Base-by-base conservation (phyloP, 176 grass and related monocot genomes). In the Oryza meridionalis region DNA sequence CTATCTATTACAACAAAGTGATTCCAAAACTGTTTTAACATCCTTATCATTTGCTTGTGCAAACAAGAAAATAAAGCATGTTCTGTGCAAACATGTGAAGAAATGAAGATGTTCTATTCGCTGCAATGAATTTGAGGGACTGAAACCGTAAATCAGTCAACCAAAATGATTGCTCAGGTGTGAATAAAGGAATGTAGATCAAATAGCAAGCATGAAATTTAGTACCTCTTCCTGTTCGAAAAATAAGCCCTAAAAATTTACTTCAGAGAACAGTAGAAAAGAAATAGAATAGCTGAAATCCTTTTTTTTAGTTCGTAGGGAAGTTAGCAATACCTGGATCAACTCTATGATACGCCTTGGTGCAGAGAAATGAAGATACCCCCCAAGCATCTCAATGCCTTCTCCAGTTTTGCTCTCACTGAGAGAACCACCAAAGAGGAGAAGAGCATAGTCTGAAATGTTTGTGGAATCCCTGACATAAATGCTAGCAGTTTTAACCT, bases 391-490 rank as follows among this genome's bases (percentile, higher is more conserved):
- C 76, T 95, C 93, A 6, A 98, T 95, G 50, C 93, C 89, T 70
- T 98, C 96, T 67, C 96, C 89, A 65, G 84, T 93, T 84, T 86
- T 90, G 65, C 91, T 93, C 14, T 76, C 84, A 71, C 53, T 76
- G 27, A 95, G 38, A 31, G 82, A 84, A 72, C 96, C 96, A 72
- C 96, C 96, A 88, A 98, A 98, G 43, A 98, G 85, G 64, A 98
- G 82, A 76, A 98, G 92, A 67, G 91, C 87, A 44, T 98, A 98
- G 78, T 98, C 96, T 11, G 96, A 98, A 84, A 98, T 93, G 64
- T 98, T 98, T 79, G 96, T 98, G 2, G 91, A 93, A 83, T 98
- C 96, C 77, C 93, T 95, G 11, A 98, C 86, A 87, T 85, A 98
- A 81, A 98, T 92, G 79, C 76, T 89, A 49, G 91, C 86, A 9